phyloP scores from a whole-genome alignment of 2,329 filamentous ascomycete genomes.

The Penicillium sp. region DNA sequence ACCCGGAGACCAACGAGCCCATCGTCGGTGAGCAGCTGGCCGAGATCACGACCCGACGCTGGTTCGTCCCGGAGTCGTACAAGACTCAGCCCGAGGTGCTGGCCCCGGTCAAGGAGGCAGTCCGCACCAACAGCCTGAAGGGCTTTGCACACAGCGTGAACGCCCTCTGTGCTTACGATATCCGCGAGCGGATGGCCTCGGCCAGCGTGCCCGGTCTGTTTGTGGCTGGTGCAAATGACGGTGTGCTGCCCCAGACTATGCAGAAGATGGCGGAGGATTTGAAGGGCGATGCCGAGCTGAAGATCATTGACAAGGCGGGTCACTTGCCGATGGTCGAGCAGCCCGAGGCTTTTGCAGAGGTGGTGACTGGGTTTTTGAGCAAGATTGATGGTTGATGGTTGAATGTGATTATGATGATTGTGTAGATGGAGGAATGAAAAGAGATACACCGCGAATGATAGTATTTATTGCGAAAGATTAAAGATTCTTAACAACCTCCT shows the following conservation, averaged over 20 bases:
- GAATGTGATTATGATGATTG: background rate
- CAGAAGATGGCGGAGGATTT: slow-evolving; percentile 66
- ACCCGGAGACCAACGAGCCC: slow-evolving; percentile 45
- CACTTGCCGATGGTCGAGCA: slow-evolving; percentile 85
- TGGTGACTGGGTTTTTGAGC: slow-evolving; percentile 60
- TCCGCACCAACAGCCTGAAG: slow-evolving; percentile 67
- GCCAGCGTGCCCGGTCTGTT: slow-evolving; percentile 57
- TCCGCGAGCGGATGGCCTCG: slow-evolving; percentile 46
- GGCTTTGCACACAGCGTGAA: slow-evolving; percentile 83
- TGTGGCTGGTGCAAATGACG: slow-evolving; percentile 73
- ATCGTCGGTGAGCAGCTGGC: slow-evolving; percentile 68
- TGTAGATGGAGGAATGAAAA: background rate
- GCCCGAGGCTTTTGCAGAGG: slow-evolving; percentile 66
- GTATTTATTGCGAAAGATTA: background rate
- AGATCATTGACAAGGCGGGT: slow-evolving; percentile 68
- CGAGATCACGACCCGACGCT: slow-evolving; percentile 69
- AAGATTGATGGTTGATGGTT: slow-evolving; percentile 22
- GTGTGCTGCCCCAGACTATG: slow-evolving; percentile 77
- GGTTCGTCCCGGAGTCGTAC: slow-evolving; percentile 69
- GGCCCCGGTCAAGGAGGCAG: slow-evolving; percentile 66
- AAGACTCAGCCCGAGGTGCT: slow-evolving; percentile 54
- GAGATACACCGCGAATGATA: background rate
- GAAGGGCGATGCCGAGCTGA: slow-evolving; percentile 61
- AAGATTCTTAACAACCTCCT: background rate
- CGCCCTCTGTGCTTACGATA: slow-evolving; percentile 55